Evolutionary conservation across 2,329 filamentous ascomycete species (phyloP).

Genomic region (Knoxdaviesia proteae): DNA sequence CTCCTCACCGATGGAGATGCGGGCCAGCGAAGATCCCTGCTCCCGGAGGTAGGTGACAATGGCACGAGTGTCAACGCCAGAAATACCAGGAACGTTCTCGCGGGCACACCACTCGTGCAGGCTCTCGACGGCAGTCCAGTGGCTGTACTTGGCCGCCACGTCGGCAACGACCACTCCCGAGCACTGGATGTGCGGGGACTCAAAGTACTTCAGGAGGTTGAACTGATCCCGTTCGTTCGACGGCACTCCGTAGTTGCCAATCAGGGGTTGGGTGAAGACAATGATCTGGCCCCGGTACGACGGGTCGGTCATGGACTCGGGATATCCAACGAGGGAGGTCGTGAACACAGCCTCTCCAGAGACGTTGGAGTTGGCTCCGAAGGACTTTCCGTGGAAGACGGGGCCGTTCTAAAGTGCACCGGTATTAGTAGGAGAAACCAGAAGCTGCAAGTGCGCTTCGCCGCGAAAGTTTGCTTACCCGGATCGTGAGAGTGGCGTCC

Average conservation of each 20-base stretch:
- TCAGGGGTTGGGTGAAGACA: slow-evolving; percentile 93
- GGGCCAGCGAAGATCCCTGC: slow-evolving; percentile 85
- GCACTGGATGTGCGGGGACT: slow-evolving; percentile 93
- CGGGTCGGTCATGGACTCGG: slow-evolving; percentile 79
- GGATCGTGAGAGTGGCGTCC: slow-evolving; percentile 85
- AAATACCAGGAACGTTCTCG: slow-evolving; percentile 89
- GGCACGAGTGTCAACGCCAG: slow-evolving; percentile 86
- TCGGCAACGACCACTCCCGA: slow-evolving; percentile 91
- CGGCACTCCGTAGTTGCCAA: slow-evolving; percentile 96
- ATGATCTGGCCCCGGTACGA: slow-evolving; percentile 89
- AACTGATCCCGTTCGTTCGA: slow-evolving; percentile 66
- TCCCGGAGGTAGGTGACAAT: slow-evolving; percentile 93
- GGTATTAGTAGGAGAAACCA: slow-evolving; percentile 5
- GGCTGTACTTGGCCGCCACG: slow-evolving; percentile 81
- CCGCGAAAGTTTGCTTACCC: slow-evolving; percentile 25
- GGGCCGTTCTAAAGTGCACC: slow-evolving; percentile 51
- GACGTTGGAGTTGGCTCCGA: slow-evolving; percentile 89
- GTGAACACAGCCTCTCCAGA: slow-evolving; percentile 98
- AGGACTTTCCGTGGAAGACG: slow-evolving; percentile 89
- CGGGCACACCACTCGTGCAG: slow-evolving; percentile 86
- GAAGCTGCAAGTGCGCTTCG: slow-evolving; percentile 6
- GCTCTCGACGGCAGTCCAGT: slow-evolving; percentile 96
- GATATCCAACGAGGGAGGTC: slow-evolving; percentile 91
- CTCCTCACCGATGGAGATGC: slow-evolving; percentile 88
- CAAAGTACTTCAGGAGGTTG: slow-evolving; percentile 91